Conservation (phyloP, 2,329 filamentous ascomycete species). For the Penicillium psychrosexuale region DNA sequence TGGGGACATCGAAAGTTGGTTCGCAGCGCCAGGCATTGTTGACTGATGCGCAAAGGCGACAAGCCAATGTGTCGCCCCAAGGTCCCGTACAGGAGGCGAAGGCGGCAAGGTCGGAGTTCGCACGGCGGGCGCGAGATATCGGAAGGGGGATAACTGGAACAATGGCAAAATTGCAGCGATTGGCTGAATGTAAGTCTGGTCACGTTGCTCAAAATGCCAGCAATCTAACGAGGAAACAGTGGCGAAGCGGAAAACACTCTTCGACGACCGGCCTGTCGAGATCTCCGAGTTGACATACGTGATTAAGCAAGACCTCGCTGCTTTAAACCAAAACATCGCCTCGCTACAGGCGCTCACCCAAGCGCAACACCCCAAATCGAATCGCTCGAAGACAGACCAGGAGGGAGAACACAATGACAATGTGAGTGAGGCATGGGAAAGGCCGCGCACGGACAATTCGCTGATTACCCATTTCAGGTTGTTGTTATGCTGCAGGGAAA, state of each 20-base stretch:
- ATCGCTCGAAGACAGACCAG: constrained; percentile 57
- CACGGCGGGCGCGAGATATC: constrained; percentile 84
- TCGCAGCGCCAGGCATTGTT: constrained; percentile 78
- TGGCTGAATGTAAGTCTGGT: constrained; percentile 68
- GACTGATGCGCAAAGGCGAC: constrained; percentile 61
- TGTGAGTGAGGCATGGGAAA: constrained; percentile 43
- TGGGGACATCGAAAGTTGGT: constrained; percentile 72
- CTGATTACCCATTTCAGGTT: constrained; percentile 45
- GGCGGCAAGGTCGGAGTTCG: constrained; percentile 78
- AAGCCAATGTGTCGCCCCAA: constrained; percentile 59
- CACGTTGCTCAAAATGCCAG: not conserved
- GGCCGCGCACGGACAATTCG: constrained; percentile 9
- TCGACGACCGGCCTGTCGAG: constrained; percentile 93
- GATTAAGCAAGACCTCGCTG: constrained; percentile 93
- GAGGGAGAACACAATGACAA: constrained; percentile 98
- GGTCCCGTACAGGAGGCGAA: constrained; percentile 46
- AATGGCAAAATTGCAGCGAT: constrained; percentile 90
- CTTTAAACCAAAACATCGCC: constrained; percentile 81
- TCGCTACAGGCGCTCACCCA: constrained; percentile 73
- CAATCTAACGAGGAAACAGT: constrained; percentile 50
- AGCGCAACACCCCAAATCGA: constrained; percentile 66
- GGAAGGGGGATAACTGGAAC: constrained; percentile 86
- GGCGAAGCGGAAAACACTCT: constrained; percentile 93
- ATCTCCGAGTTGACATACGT: constrained; percentile 96
- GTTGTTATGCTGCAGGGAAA: constrained; percentile 88